Conservation (phyloP, 768 basidiomycete species). For the Tephrocybe sp. region DNA sequence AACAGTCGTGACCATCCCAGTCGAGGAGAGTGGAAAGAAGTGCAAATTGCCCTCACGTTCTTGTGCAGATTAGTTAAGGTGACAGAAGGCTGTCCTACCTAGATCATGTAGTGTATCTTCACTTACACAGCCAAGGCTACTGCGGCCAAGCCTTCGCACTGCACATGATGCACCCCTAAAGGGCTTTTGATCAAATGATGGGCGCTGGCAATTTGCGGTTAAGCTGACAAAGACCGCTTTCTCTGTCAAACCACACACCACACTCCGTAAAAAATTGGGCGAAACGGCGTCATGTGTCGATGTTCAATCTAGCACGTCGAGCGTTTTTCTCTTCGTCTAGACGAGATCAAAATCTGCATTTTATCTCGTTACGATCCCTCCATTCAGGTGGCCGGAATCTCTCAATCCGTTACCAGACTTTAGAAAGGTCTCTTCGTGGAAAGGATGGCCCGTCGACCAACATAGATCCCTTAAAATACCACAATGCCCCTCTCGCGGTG, state of each 20-base stretch:
- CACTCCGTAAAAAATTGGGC: not conserved
- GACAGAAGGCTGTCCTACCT: no score
- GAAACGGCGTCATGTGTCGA: constrained; percentile 17
- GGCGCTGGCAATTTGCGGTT: not conserved
- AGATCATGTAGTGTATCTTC: no score
- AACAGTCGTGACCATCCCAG: not conserved
- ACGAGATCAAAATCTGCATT: constrained; percentile 5
- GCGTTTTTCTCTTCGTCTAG: not conserved
- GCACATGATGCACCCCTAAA: no score
- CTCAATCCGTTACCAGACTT: constrained; percentile 48
- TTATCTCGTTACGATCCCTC: constrained; percentile 18
- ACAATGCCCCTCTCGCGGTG: constrained; percentile 2
- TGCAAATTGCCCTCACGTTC: no score
- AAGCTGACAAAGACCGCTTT: constrained; percentile 11
- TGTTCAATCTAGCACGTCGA: constrained; percentile 14
- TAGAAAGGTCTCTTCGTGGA: constrained; percentile 51
- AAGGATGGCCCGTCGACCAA: constrained; percentile 35
- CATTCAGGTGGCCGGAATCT: constrained; percentile 56
- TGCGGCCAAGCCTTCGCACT: no score
- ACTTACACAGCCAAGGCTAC: no score
- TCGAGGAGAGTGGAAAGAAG: not conserved
- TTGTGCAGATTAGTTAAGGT: no score
- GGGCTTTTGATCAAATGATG: no score
- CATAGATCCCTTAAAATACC: constrained; percentile 21
- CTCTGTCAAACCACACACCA: constrained; percentile 1